Evolutionary conservation across 2,329 filamentous ascomycete genomes (phyloP).

Genomic region (Aspergillus fumigatus): DNA sequence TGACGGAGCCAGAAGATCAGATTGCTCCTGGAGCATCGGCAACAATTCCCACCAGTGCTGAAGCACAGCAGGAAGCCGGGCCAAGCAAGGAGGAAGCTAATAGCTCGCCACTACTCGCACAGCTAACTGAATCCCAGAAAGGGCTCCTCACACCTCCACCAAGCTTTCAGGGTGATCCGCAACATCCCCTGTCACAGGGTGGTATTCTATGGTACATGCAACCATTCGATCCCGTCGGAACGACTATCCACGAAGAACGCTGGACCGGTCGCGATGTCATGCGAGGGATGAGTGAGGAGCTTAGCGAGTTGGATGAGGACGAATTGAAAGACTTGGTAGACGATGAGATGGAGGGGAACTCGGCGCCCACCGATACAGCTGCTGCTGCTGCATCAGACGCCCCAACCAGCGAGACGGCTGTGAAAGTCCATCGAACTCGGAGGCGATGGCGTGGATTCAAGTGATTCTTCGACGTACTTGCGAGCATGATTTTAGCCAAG

Average conservation of each 20-base stretch:
- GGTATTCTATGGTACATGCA: conserved; percentile 87
- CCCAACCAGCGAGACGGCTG: conserved; percentile 10
- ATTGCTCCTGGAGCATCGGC: conserved; percentile 20
- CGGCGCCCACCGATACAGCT: conserved; percentile 6
- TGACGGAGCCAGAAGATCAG: conserved; percentile 12
- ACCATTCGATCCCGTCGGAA: conserved; percentile 73
- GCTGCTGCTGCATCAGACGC: conserved; percentile 12
- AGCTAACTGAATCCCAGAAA: conserved; percentile 28
- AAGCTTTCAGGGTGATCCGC: conserved; percentile 39
- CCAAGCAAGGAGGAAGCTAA: conserved; percentile 21
- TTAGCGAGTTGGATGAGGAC: conserved; percentile 89
- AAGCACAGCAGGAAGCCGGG: conserved; percentile 23
- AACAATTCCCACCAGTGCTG: conserved; percentile 34
- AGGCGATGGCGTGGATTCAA: conserved; percentile 30
- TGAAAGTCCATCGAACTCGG: conserved; percentile 28
- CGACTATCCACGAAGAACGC: conserved; percentile 70
- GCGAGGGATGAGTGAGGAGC: conserved; percentile 72
- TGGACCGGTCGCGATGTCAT: conserved; percentile 70
- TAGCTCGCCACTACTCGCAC: conserved; percentile 42
- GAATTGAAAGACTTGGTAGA: conserved; percentile 67
- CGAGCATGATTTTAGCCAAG: background rate
- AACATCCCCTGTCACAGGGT: conserved; percentile 59
- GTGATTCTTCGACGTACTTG: conserved; percentile 4
- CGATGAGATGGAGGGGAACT: conserved; percentile 42
- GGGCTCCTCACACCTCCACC: conserved; percentile 39